These are phyloP conservation scores for Decorospora gaudefroyi DNA, from an alignment of 2,329 filamentous ascomycete species.

Conservation along the genomic window DNA sequence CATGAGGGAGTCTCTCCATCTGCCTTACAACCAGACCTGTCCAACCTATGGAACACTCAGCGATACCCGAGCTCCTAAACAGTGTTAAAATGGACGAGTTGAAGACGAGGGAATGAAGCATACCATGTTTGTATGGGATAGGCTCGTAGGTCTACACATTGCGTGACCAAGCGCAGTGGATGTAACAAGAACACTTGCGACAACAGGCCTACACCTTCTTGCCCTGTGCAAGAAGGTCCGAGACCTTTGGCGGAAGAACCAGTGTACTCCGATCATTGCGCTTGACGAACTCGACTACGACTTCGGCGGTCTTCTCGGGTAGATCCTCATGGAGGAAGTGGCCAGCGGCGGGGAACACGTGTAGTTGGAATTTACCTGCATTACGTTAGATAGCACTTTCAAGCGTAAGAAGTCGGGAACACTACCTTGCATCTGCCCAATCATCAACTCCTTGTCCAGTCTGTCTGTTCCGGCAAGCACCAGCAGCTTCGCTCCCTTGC, in stretches of 20 bases:
- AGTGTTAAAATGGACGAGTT: background rate
- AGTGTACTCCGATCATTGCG: slow-evolving; percentile 85
- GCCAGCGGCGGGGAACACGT: slow-evolving; percentile 91
- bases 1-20: too few species aligned
- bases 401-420: slow-evolving; percentile 9
- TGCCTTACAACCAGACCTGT: background rate
- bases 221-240: slow-evolving; percentile 54
- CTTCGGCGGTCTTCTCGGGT: slow-evolving; percentile 83
- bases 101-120: background rate
- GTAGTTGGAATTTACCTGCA: slow-evolving; percentile 87
- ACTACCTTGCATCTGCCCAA: slow-evolving; percentile 93
- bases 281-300: slow-evolving; percentile 87
- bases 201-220: slow-evolving; percentile 52
- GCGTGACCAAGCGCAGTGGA: background rate
- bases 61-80: slow-evolving; percentile 17
- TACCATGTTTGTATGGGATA: background rate
- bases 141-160: background rate
- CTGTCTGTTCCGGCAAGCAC: slow-evolving; percentile 87
- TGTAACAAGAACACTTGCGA: background rate
- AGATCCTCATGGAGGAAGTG: slow-evolving; percentile 97
- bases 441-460: slow-evolving; percentile 87
- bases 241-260: slow-evolving; percentile 88
- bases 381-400: slow-evolving; percentile 26
- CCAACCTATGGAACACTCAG: slow-evolving; percentile 1
- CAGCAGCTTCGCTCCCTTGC: slow-evolving; percentile 80